phyloP scores from a whole-genome alignment of 768 basidiomycete species.

The Lanmaoa rubissima region DNA sequence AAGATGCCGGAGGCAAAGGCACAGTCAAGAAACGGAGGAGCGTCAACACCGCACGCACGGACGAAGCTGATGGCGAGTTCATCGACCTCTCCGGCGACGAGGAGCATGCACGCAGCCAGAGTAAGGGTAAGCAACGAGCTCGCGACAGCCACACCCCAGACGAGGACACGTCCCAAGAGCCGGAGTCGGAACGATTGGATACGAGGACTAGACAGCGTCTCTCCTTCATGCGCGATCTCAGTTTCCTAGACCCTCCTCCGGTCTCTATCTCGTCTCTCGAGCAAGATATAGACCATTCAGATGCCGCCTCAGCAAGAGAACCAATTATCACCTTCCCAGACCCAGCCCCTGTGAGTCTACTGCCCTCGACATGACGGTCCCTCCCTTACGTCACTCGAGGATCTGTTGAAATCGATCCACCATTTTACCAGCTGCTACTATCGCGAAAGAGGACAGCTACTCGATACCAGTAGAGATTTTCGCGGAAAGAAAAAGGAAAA shows the following conservation, averaged over 20 bases:
- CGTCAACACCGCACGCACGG: conserved; percentile 12
- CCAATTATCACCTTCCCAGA: conserved; percentile 23
- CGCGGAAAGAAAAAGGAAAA: conserved; percentile 42
- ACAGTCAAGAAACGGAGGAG: conserved; percentile 39
- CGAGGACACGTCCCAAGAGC: conserved; percentile 11
- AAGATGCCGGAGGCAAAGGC: conserved; percentile 56
- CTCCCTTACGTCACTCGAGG: conserved; percentile 36
- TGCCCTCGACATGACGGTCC: neutral
- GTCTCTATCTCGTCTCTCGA: conserved; percentile 8
- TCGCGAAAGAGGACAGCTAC: conserved; percentile 55
- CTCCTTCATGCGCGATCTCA: conserved; percentile 49
- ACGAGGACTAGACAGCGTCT: conserved; percentile 39
- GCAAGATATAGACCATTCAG: conserved; percentile 3
- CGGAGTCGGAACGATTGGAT: conserved; percentile 12
- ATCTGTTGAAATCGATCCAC: conserved; percentile 51
- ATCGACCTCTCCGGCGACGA: conserved; percentile 25
- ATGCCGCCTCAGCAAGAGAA: conserved; percentile 3
- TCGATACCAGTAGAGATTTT: conserved; percentile 47
- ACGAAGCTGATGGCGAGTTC: conserved; percentile 26
- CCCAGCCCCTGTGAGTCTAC: conserved; percentile 52
- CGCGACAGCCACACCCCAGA: conserved; percentile 10
- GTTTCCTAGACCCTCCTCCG: conserved; percentile 47
- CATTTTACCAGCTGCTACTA: conserved; percentile 58
- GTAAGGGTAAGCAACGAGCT: conserved; percentile 28
- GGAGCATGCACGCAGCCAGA: conserved; percentile 4